These are phyloP conservation scores for Myxozyma neotropica DNA, from an alignment of 805 yeast species.

Conservation along the genomic window DNA sequence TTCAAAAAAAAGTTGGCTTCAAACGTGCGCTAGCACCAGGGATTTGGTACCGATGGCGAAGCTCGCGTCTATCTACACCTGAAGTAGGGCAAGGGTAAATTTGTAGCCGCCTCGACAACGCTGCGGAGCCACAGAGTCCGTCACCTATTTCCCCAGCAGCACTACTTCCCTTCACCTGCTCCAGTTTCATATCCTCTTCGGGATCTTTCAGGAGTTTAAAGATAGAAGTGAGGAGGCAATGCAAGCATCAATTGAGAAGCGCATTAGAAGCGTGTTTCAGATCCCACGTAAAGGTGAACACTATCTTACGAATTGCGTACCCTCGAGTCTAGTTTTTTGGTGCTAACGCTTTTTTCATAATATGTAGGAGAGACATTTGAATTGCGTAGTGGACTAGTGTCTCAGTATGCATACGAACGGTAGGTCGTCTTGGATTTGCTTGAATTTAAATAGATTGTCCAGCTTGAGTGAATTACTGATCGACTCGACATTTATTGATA, in stretches of 20 bases:
- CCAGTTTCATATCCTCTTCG: background rate
- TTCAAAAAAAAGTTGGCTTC: too few relatives aligned
- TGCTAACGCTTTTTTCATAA: background rate
- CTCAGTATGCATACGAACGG: constrained; percentile 87
- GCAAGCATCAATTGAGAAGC: constrained; percentile 50
- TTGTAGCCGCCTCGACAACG: background rate
- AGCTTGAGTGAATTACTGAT: background rate
- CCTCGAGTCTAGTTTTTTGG: background rate
- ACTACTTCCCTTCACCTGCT: background rate
- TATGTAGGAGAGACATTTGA: constrained; percentile 78
- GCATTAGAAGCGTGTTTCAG: constrained; percentile 59
- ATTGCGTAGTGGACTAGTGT: constrained; percentile 83
- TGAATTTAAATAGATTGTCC: background rate
- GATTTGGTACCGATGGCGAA: too few relatives aligned
- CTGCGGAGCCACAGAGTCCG: too few relatives aligned
- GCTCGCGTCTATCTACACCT: too few relatives aligned
- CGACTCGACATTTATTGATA: background rate
- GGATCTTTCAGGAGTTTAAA: background rate
- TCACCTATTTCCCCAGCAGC: too few relatives aligned
- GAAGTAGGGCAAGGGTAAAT: background rate
- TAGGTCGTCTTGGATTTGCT: constrained; percentile 21
- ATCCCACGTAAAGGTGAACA: constrained; percentile 55
- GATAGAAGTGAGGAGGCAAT: background rate
- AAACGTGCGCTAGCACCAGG: too few relatives aligned
- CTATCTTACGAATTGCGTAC: background rate